Evolutionary conservation across 345 rosid species (phyloP), one percentile per base, ranked within the genome.

Genomic region (Gossypium australe): DNA sequence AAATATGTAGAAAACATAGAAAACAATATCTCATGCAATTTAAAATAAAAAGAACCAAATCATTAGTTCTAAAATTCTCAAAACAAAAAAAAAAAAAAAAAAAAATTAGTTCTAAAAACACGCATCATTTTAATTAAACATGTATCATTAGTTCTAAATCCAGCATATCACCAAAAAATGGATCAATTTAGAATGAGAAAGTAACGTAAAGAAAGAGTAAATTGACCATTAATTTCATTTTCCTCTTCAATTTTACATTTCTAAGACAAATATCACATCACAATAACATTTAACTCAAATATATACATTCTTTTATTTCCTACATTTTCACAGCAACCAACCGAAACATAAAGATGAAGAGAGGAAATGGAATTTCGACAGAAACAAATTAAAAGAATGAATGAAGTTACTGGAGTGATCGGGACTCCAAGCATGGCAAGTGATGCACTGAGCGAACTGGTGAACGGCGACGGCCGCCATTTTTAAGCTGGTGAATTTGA

Each of bases 341-440:
- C 71, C 16, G 68, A 47, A 41, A 22, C 16, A 18, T 13, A 44
- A 56, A 41, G 65, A 22, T 25, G 38, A 49, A 71, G 59, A 60
- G 9, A 59, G n/a, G 16, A 51, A 20, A 59, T 9, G 24, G 9
- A 52, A 13, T 47, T 48, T 25, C 14, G 3, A 25, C 25, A 25
- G 2, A 18, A 24, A 53, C 10, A 45, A 13, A 57, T 20, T 47
- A 52, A 0, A 52, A 52, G 17, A 0, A 20, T 20, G 29, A 12
- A 45, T 17, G 51, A 48, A 47, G 49, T 70, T 82, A 95, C 99
- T 89, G 6, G 98, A 88, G 79, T 75, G 89, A 86, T 93, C 97
- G 67, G 97, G 93, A 85, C 93, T 91, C 98, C 98, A 95, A 66
- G 99, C 92, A 79, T 95, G 99, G 83, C 97, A 93, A 77, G 96